A percentile compares a stretch with the other conserved stretches of the same genome.
phyloP scores from a whole-genome alignment of 768 basidiomycete species.

The Calocybe gangraenosa region DNA sequence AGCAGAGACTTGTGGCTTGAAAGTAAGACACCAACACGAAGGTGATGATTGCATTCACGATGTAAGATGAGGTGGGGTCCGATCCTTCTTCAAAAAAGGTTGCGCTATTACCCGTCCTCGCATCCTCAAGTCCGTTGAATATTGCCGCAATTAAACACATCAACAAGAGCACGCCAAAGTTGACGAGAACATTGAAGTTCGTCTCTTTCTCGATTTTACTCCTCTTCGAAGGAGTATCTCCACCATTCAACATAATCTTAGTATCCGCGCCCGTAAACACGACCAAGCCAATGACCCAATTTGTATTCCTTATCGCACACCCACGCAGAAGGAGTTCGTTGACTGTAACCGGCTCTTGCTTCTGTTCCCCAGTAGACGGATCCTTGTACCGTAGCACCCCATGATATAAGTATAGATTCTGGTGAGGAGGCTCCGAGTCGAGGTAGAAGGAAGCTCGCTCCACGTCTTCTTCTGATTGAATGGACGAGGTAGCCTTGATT shows the following conservation, averaged over 20 bases:
- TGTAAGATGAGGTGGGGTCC: constrained; percentile 54
- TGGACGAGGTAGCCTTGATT: constrained; percentile 68
- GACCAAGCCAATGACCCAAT: constrained; percentile 93
- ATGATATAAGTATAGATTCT: constrained; percentile 89
- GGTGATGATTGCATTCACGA: constrained; percentile 79
- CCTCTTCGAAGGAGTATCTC: constrained; percentile 92
- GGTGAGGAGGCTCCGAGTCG: constrained; percentile 91
- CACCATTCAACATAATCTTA: constrained; percentile 90
- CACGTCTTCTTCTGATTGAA: constrained; percentile 84
- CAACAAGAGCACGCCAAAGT: constrained; percentile 71
- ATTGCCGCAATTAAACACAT: constrained; percentile 80
- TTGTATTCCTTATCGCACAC: constrained; percentile 83
- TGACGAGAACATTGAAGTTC: constrained; percentile 96
- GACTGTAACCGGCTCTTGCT: constrained; percentile 74
- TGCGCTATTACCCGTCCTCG: constrained; percentile 56
- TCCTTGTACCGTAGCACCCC: constrained; percentile 78
- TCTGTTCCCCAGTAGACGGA: constrained; percentile 41
- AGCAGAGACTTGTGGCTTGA: neutral
- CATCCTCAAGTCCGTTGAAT: constrained; percentile 70
- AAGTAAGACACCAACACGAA: constrained; percentile 68
- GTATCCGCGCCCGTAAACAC: constrained; percentile 91
- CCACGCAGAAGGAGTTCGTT: constrained; percentile 92
- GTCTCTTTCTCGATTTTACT: constrained; percentile 98
- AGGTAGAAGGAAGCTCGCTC: constrained; percentile 84
- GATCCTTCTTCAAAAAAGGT: constrained; percentile 67